Percentiles rank a stretch among this genome's conserved stretches.
These are phyloP conservation scores for Candida jianshihensis DNA, from an alignment of 805 yeast species.

Conservation along the genomic window DNA sequence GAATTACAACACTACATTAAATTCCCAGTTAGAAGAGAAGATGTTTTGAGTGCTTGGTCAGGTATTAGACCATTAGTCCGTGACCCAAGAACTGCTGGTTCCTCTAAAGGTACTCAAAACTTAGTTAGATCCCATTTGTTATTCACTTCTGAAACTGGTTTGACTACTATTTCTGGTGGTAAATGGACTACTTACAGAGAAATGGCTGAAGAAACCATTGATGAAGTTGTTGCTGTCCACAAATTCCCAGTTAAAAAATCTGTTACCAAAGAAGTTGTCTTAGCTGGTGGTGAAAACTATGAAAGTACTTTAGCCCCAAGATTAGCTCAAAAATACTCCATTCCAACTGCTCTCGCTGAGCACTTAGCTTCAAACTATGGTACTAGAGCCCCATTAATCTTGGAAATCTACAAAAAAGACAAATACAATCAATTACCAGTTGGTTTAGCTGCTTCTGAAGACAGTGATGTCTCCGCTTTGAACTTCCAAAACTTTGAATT, in stretches of 20 bases:
- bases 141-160: constrained; percentile 62
- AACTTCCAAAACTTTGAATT: constrained; percentile 52
- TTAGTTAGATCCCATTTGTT: constrained; percentile 86
- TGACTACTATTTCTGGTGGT: constrained; percentile 91
- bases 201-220: constrained; percentile 93
- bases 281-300: constrained; percentile 80
- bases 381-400: constrained; percentile 74
- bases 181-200: constrained; percentile 98
- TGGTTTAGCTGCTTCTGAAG: constrained; percentile 40
- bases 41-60: constrained; percentile 92
- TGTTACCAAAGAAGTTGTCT: constrained; percentile 37
- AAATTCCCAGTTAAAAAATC: constrained; percentile 35
- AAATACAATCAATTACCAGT: constrained; percentile 57
- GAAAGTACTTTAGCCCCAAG: constrained; percentile 67
- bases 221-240: constrained; percentile 53
- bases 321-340: constrained; percentile 68
- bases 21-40: constrained; percentile 83
- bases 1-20: constrained; percentile 87
- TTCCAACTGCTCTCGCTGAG: constrained; percentile 68
- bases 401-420: constrained; percentile 46
- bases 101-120: constrained; percentile 63
- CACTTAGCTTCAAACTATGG: constrained; percentile 88
- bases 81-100: constrained; percentile 52
- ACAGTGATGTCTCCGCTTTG: constrained; percentile 20
- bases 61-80: constrained; percentile 93